Conservation (phyloP, 345 rosid species). For the Moricandia arvensis region DNA sequence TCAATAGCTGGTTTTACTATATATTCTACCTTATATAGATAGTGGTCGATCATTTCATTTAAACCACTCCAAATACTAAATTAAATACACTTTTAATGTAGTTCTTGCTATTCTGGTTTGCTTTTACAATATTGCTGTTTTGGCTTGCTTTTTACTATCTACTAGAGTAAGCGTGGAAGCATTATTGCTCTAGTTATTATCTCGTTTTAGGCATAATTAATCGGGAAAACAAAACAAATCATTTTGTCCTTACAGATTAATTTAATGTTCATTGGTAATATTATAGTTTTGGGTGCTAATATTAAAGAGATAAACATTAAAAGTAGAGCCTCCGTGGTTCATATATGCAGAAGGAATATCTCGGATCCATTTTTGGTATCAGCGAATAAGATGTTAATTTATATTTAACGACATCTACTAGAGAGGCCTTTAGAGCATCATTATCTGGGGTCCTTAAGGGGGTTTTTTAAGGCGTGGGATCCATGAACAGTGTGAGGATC, state of each 20-base stretch:
- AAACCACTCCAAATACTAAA: not conserved
- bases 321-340: constrained; percentile 45
- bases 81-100: not conserved
- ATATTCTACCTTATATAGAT: too few species aligned
- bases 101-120: too few species aligned
- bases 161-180: not conserved
- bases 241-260: constrained; percentile 19
- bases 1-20: not conserved
- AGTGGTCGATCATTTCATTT: not conserved
- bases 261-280: not conserved
- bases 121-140: too few species aligned
- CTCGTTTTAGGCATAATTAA: not conserved
- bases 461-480: too few species aligned
- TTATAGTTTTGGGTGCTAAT: constrained; percentile 11
- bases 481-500: too few species aligned
- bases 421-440: constrained; percentile 22
- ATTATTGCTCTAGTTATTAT: not conserved
- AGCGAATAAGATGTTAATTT: constrained; percentile 24
- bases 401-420: constrained; percentile 12
- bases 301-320: constrained; percentile 16
- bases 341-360: constrained; percentile 43
- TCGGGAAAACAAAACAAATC: constrained; percentile 29
- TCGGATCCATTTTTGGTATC: constrained; percentile 35
- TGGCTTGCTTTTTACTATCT: too few species aligned
- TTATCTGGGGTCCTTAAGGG: too few species aligned